Evolutionary conservation across 768 basidiomycete genomes (phyloP), one percentile per base, ranked within the genome.

Genomic region (Brasilioporus rufonigricans): DNA sequence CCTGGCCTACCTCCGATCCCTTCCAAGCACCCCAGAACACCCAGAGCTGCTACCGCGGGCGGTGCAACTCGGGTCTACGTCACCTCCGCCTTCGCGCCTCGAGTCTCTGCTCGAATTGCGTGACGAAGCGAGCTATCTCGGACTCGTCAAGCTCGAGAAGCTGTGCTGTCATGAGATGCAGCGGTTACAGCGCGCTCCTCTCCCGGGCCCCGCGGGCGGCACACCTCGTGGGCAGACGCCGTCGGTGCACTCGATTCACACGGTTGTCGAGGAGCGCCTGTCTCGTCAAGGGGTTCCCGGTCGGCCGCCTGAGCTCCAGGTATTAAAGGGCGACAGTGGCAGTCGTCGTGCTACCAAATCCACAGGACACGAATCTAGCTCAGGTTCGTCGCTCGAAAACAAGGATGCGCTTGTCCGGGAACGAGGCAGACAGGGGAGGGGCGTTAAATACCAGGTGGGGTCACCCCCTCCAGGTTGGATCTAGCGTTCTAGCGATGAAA

Each of bases 121-220:
- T 12, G 89, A 93, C 59, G 91, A 93, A 65, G 87, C 91, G 2
- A 74, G 75, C 39, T 91, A 84, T 64, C 81, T 93, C n/a, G 83
- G 81, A 26, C 82, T 93, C 49, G 77, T 78, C 0, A 79, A 78
- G 43, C 77, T 93, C 18, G 75, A 81, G 56, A 78, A 76, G 57
- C 77, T 93, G 2, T 92, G 91, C 64, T 70, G 72, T 9, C 82
- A 84, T 18, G 88, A 92, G 71, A 77, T 91, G 35, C 77, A 79
- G 19, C 75, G 77, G 27, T 76, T 77, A 26, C 80, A 80, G 46
- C 74, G 70, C 27, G 65, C 75, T 26, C 68, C 74, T 47, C 61
- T 73, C 18, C 41, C 62, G 40, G 57, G 53, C 19, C 79, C 76
- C 55, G 67, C 71, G 16, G 75, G 79, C 19, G 81, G 78, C 21